Percentiles rank a stretch among this genome's conserved stretches.
Evolutionary conservation across 305 asterid species (phyloP).

Genomic region (Galium porrigens): DNA sequence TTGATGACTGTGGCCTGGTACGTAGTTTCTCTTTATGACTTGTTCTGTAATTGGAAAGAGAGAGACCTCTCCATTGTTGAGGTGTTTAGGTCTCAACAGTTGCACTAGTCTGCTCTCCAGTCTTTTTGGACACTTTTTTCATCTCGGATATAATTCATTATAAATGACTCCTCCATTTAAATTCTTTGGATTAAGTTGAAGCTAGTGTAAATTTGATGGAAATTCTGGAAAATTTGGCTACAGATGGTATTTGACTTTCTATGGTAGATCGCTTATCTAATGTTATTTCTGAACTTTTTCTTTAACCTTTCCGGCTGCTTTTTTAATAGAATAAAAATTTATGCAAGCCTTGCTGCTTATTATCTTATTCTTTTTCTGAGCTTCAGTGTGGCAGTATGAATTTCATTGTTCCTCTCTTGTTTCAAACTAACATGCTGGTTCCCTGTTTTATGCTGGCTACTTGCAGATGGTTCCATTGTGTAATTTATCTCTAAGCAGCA

Average conservation of each 20-base stretch:
- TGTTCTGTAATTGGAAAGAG: neutral
- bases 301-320: neutral
- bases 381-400: neutral
- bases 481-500: conserved; percentile 64
- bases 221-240: neutral
- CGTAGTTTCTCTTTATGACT: conserved; percentile 15
- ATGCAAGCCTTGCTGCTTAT: neutral
- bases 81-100: neutral
- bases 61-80: neutral
- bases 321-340: neutral
- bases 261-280: neutral
- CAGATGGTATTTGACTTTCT: neutral
- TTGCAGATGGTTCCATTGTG: conserved; percentile 87
- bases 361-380: neutral
- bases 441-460: conserved; percentile 17
- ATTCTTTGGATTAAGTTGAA: neutral
- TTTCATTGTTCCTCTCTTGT: neutral
- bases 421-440: conserved; percentile 9
- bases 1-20: conserved; percentile 98
- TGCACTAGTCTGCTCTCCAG: neutral
- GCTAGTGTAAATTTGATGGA: neutral
- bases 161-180: neutral
- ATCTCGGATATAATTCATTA: neutral
- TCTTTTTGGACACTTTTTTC: neutral
- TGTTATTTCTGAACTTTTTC: neutral